Base-by-base conservation (phyloP, 441 rosid genomes). In the Erysimum pusillum region DNA sequence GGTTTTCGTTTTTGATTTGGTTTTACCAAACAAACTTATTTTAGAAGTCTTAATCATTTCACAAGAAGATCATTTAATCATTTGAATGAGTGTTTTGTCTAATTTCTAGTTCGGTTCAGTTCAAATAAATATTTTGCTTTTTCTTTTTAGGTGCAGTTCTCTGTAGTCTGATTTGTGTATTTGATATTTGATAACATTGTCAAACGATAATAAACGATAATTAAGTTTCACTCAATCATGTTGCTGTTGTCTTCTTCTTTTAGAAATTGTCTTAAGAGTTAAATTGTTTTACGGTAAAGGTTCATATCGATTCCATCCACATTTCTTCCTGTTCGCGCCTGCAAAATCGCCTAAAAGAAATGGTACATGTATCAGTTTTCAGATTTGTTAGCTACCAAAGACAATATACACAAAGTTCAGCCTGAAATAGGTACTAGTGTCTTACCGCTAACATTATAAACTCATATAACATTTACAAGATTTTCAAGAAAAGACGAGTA, bases 251-350 rank as follows among this genome's bases (percentile, higher is more conserved):
- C 69, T 60, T 72, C 77, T 31, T 15, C 53, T 44, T 44, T 49
- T 45, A 85, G 87, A 68, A 90, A 88, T 75, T 81, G 81, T 67
- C 87, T 80, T 22, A 91, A 54, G 36, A 87, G 84, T 60, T 80
- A 84, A 57, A 89, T 46, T 22, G 94, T 80, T 57, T 85, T 90
- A 44, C 73, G 76, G 74, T 91, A 89, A 44, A 91, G 93, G 61
- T 79, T 80, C 39, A 91, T 86, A 68, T 91, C 94, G 36, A 91
- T 83, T 71, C 94, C 94, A 66, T 89, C 91, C 48, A 89, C 91
- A 72, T 87, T 91, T 81, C 92, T 84, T 64, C 91, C 90, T 12
- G 84, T 87, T 10, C 97, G 84, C 39, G 90, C 94, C 81, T 79
- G 85, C 84, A 89, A 80, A 34, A 88, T 67, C 14, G 82, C 89